phyloP scores from a whole-genome alignment of 2,329 filamentous ascomycete species.

The Claviceps capensis region DNA sequence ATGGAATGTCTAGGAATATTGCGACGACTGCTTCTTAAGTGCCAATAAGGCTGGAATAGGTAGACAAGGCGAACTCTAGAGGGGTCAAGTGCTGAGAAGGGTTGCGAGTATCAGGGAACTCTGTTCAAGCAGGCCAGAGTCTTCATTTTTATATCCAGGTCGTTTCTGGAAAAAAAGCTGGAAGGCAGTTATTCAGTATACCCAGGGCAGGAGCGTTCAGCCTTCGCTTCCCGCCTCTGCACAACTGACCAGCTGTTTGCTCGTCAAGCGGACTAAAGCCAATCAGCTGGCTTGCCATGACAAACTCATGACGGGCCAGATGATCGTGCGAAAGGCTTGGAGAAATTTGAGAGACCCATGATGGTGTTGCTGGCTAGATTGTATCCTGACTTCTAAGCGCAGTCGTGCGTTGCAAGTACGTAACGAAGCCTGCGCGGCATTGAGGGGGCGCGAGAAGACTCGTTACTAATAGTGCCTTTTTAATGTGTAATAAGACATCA shows the following conservation, averaged over 20 bases:
- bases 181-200: background rate
- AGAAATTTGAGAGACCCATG: background rate
- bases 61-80: background rate
- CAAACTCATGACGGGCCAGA: background rate
- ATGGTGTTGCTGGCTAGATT: background rate
- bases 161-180: no score
- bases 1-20: background rate
- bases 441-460: background rate
- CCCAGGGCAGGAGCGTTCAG: background rate
- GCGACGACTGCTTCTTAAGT: background rate
- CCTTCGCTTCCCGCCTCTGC: background rate
- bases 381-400: background rate
- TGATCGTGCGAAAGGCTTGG: background rate
- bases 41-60: background rate
- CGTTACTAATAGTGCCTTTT: no score
- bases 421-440: background rate
- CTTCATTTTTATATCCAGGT: background rate
- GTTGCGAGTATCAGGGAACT: background rate
- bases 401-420: background rate
- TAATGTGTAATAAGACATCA: no score
- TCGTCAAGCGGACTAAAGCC: background rate
- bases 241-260: background rate
- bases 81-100: background rate
- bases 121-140: background rate
- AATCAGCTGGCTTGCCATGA: background rate